A percentile compares a stretch with the other conserved stretches of the same genome.
Evolutionary conservation across 202 grass and related monocot species (phyloP).

Genomic region (Carex sylvatica): DNA sequence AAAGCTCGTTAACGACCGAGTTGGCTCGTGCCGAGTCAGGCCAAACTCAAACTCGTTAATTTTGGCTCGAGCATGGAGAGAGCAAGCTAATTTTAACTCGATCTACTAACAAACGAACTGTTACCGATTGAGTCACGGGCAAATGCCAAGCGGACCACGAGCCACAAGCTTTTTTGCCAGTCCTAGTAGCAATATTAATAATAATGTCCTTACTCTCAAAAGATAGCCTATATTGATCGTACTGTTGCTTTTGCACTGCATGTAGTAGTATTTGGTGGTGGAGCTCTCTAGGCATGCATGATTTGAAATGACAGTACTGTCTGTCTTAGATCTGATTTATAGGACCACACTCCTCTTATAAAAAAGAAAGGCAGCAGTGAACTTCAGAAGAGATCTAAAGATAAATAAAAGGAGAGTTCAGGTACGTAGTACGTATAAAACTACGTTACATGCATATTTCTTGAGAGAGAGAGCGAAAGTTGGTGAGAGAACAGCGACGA

Average conservation of each 20-base stretch:
- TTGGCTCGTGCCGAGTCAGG: too few species aligned
- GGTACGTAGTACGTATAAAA: background rate
- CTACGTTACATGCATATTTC: background rate
- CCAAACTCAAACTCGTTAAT: too few species aligned
- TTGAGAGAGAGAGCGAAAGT: background rate
- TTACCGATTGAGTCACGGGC: too few species aligned
- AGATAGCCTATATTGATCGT: background rate
- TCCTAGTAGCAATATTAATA: background rate
- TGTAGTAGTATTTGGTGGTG: background rate
- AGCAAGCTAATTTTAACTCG: too few species aligned
- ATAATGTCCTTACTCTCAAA: background rate
- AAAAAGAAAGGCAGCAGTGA: background rate
- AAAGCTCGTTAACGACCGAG: too few species aligned
- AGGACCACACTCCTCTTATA: background rate
- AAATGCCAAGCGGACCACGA: too few species aligned
- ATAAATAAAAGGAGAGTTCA: background rate
- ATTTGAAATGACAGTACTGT: conserved; percentile 16
- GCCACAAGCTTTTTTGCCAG: too few species aligned
- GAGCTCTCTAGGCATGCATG: conserved; percentile 11
- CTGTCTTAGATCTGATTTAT: conserved; percentile 1
- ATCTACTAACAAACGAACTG: too few species aligned
- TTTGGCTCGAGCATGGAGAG: too few species aligned
- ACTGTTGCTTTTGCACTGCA: background rate
- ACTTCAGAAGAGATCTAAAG: background rate
- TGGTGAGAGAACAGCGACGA: background rate